Evolutionary conservation across 495 filamentous ascomycete species (phyloP).

Genomic region (Aeminium ludgeri): DNA sequence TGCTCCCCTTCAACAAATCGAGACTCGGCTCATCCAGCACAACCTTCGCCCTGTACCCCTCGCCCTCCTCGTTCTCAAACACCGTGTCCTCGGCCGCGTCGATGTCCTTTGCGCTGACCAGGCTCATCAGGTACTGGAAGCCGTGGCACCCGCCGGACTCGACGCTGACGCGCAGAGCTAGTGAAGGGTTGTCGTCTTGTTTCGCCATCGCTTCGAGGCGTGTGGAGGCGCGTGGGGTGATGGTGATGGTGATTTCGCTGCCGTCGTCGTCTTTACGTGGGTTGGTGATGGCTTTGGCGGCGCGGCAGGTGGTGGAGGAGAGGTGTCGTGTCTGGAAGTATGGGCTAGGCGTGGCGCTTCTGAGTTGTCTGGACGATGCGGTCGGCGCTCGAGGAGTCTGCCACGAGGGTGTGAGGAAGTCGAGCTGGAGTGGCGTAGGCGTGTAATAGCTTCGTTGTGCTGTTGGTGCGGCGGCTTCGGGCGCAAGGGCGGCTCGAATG

Average conservation of each 20-base stretch:
- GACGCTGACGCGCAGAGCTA: slow-evolving; percentile 77
- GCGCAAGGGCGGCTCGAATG: no score
- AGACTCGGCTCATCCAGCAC: slow-evolving; percentile 79
- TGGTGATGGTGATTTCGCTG: slow-evolving; percentile 61
- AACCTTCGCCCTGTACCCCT: slow-evolving; percentile 52
- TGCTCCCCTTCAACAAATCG: slow-evolving; percentile 79
- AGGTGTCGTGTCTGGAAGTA: not conserved
- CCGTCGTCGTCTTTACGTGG: slow-evolving; percentile 59
- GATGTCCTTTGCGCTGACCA: slow-evolving; percentile 42
- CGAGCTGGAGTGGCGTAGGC: slow-evolving; percentile 15
- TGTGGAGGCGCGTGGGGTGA: slow-evolving; percentile 63
- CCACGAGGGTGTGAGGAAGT: slow-evolving; percentile 22
- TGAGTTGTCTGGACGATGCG: not conserved
- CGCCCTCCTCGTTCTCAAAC: slow-evolving; percentile 26
- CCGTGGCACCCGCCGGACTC: slow-evolving; percentile 91
- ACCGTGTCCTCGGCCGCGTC: slow-evolving; percentile 63
- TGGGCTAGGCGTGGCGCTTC: not conserved
- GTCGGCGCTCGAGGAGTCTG: not conserved
- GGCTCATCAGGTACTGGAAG: slow-evolving; percentile 90
- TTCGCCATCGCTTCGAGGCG: slow-evolving; percentile 55
- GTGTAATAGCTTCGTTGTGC: slow-evolving; percentile 2
- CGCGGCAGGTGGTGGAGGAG: not conserved
- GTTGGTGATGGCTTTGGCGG: slow-evolving; percentile 33
- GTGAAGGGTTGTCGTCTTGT: slow-evolving; percentile 60
- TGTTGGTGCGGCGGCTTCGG: not conserved